Base-by-base conservation (phyloP, 257 asterid genomes). In the Parsonsia alboflavescens region DNA sequence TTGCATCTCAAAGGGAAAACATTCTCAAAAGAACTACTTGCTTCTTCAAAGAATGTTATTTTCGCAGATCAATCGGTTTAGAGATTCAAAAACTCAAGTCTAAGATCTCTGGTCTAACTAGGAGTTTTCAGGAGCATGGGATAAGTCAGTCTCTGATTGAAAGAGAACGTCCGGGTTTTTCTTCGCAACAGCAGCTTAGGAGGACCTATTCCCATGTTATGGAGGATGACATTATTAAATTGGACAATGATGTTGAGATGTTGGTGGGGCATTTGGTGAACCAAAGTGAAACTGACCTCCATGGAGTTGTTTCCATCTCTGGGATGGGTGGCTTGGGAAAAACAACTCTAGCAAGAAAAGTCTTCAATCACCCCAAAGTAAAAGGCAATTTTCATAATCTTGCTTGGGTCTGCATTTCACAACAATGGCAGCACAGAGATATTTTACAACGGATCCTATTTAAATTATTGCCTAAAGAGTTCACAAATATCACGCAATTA, bases 381-480 rank as follows among this genome's bases (percentile, higher is more conserved):
- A 54, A 85, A 72, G 53, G 77, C 45, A 73, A 77, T 61, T 84
- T 84, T 42, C 84, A 81, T 41, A 76, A 69, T n/a, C 75, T 79
- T 53, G 85, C 85, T 16, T 84, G 85, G 85, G 46, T 73, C 22
- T 84, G 85, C 53, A 53, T 84, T 19, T 76, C 85, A 5, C 88
- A 74, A 46, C 76, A 74, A 56, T 79, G 83, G 85, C 2, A 53
- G 19, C 12, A 50, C 1, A 49, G 2, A 11, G 56, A 50, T 4
- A 50, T 50, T 50, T 50, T 50, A 12, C 21, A 19, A 53, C 7
- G 36, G 0, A 57, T 57, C 17, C 33, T 57, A 9, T 9, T 57
- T 11, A 22, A 57, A 36, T 9, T 57, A 22, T 1, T 57, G 2
- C 33, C n/a, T n/a, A n/a, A n/a, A n/a, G n/a, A n/a, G n/a, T n/a